phyloP scores from a whole-genome alignment of 768 basidiomycete genomes.

The Hericium rajendrae region DNA sequence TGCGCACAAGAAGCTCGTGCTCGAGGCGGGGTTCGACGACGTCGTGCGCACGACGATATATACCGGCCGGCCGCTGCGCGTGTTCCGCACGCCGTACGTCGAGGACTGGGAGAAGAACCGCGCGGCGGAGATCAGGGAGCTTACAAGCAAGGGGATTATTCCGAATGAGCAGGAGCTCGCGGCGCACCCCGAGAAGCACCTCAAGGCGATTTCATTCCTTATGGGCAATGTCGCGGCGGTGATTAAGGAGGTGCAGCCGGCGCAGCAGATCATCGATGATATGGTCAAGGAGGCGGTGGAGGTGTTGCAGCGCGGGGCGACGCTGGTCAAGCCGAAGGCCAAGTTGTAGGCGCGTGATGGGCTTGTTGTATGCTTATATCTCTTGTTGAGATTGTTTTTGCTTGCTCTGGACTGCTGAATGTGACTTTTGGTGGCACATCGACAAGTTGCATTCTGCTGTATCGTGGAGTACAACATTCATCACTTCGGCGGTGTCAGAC shows the following conservation, averaged over 20 bases:
- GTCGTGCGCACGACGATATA: constrained; percentile 79
- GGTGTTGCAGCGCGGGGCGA: constrained; percentile 33
- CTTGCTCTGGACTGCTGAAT: not conserved
- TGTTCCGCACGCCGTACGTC: constrained; percentile 76
- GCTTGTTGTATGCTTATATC: not conserved
- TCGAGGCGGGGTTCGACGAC: constrained; percentile 67
- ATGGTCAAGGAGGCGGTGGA: constrained; percentile 59
- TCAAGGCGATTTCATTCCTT: constrained; percentile 61
- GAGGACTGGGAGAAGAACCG: constrained; percentile 71
- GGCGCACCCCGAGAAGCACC: constrained; percentile 72
- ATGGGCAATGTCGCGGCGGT: constrained; percentile 77
- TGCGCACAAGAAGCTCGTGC: constrained; percentile 71
- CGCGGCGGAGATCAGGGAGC: constrained; percentile 69
- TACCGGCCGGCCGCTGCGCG: constrained; percentile 83
- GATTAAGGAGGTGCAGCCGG: constrained; percentile 70
- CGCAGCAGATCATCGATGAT: constrained; percentile 71
- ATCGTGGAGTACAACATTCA: not conserved
- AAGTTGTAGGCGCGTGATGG: constrained; percentile 31
- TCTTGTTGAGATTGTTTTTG: not conserved
- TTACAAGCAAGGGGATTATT: constrained; percentile 77
- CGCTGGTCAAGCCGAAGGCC: constrained; percentile 32
- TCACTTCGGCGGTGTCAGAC: not conserved
- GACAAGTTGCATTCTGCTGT: not conserved
- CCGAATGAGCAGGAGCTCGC: constrained; percentile 64
- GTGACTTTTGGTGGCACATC: not conserved